These are phyloP conservation scores for Ogataea populi-albae DNA, from an alignment of 805 yeast species.

Conservation along the genomic window DNA sequence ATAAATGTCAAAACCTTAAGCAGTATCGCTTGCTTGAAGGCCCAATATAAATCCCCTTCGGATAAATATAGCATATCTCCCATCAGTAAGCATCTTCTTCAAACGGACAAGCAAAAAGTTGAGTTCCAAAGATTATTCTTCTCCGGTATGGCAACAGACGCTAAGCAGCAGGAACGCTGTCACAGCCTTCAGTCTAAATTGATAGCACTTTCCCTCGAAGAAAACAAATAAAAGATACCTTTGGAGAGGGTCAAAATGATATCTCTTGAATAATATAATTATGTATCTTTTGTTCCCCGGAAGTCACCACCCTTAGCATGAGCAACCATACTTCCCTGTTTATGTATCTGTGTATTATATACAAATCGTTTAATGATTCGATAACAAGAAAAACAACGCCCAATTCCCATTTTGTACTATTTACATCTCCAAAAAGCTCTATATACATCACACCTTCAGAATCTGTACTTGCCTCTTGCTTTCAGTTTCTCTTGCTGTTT, in stretches of 20 bases:
- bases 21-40: constrained; percentile 3
- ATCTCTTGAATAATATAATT: no score
- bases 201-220: constrained; percentile 15
- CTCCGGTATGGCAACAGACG: no score
- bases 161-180: no score
- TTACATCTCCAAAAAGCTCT: background rate
- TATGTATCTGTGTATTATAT: no score
- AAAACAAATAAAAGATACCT: background rate
- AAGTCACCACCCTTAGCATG: no score
- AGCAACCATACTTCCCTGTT: no score
- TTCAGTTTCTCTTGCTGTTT: constrained; percentile 26
- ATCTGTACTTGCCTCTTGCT: constrained; percentile 19
- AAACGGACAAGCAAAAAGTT: background rate
- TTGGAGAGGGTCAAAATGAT: no score
- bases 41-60: constrained; percentile 16
- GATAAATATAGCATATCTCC: constrained; percentile 18
- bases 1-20: background rate
- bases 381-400: no score
- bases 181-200: constrained; percentile 12
- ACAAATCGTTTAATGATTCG: no score
- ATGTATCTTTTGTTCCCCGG: no score
- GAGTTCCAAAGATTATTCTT: background rate
- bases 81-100: constrained; percentile 16
- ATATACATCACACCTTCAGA: constrained; percentile 2
- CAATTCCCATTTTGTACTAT: background rate